These are phyloP conservation scores for Phalaenopsis hybrid DNA, from an alignment of 116 monocot species.

Conservation along the genomic window DNA sequence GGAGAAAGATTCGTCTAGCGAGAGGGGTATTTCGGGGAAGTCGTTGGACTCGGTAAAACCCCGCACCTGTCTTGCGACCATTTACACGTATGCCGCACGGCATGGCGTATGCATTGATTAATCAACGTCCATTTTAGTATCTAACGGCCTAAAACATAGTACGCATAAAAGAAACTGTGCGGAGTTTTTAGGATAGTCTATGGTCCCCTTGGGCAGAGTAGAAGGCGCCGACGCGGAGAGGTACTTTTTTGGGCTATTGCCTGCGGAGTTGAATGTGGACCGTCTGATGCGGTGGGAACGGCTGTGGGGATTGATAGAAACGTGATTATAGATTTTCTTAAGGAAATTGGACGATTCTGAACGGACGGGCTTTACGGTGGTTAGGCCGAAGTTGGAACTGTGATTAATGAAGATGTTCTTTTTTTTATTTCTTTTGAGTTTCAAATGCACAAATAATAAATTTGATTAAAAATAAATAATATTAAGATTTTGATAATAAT, in stretches of 20 bases:
- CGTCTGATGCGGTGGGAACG: slow-evolving; percentile 1
- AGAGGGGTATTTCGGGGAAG: slow-evolving; percentile 5
- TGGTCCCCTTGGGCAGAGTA: background rate
- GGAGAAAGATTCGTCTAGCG: slow-evolving; percentile 18
- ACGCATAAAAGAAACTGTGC: background rate
- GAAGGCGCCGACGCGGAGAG: background rate
- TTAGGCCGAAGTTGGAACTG: too few relatives aligned
- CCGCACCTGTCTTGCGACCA: background rate
- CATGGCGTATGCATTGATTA: background rate
- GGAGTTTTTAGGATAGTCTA: background rate
- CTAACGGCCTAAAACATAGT: background rate
- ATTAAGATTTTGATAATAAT: too few relatives aligned
- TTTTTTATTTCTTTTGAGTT: too few relatives aligned
- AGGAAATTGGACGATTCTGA: background rate
- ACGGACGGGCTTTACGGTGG: background rate
- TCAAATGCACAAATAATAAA: too few relatives aligned
- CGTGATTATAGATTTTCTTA: background rate
- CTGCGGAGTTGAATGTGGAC: background rate
- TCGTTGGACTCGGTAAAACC: slow-evolving; percentile 2
- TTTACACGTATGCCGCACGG: background rate
- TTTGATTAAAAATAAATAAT: too few relatives aligned
- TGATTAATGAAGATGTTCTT: too few relatives aligned
- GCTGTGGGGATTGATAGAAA: background rate
- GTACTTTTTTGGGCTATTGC: background rate
- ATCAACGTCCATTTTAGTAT: background rate